A percentile compares a stretch with the other conserved stretches of the same genome.
phyloP scores from a whole-genome alignment of 192 early-diverging fungal species.

The Linnemannia elongata region DNA sequence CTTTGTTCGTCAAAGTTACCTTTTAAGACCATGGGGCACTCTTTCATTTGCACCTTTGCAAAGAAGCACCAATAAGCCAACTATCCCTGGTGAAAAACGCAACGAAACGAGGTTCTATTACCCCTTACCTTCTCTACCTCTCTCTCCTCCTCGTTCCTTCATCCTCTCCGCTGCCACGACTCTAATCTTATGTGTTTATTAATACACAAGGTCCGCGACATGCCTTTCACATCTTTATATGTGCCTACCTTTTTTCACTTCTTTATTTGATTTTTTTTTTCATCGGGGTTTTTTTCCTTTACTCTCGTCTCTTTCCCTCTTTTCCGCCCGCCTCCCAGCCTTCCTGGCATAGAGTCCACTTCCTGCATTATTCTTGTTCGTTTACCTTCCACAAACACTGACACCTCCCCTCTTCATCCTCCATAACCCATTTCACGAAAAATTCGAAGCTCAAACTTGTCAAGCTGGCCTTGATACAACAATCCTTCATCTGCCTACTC shows the following conservation, averaged over 20 bases:
- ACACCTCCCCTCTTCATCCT: too few relatives aligned
- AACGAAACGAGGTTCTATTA: too few relatives aligned
- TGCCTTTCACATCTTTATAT: background rate
- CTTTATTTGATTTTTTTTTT: background rate
- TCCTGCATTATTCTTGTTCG: background rate
- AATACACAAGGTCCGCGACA: conserved; percentile 7
- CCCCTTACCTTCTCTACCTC: too few relatives aligned
- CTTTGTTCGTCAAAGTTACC: too few relatives aligned
- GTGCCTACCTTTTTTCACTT: background rate
- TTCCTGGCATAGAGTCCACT: background rate
- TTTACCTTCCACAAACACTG: too few relatives aligned
- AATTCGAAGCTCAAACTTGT: background rate
- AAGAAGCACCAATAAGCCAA: too few relatives aligned
- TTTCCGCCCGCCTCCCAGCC: background rate
- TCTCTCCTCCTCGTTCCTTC: too few relatives aligned
- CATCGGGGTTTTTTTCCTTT: background rate
- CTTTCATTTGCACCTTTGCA: too few relatives aligned
- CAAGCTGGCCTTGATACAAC: background rate
- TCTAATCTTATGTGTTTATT: background rate
- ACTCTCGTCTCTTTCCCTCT: background rate
- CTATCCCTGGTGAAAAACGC: too few relatives aligned
- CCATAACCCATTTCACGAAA: background rate
- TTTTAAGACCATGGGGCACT: too few relatives aligned
- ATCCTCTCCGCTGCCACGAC: background rate
- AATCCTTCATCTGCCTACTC: background rate